These are phyloP conservation scores for Chrysoporthe cubensis DNA, from an alignment of 2,329 filamentous ascomycete species.

Conservation along the genomic window DNA sequence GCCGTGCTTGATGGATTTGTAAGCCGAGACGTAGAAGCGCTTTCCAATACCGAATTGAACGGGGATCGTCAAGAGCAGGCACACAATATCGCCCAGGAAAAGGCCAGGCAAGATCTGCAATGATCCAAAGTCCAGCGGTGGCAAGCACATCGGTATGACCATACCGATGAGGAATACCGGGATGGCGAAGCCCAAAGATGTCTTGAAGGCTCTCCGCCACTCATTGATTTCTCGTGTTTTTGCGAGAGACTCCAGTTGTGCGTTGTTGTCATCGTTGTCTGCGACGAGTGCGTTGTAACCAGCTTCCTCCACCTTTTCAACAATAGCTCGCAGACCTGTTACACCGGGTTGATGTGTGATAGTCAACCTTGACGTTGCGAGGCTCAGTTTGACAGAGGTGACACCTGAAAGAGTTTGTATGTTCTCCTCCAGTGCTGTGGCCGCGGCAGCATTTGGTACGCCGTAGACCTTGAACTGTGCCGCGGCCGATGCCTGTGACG, in stretches of 20 bases:
- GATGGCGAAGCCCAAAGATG: conserved; percentile 79
- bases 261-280: conserved; percentile 93
- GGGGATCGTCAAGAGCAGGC: conserved; percentile 82
- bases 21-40: conserved; percentile 93
- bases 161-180: conserved; percentile 94
- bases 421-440: conserved; percentile 70
- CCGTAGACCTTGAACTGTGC: conserved; percentile 87
- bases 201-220: conserved; percentile 81
- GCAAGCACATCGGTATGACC: conserved; percentile 86
- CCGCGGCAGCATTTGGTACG: conserved; percentile 70
- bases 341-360: conserved; percentile 73
- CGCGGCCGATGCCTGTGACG: conserved; percentile 57
- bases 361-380: conserved; percentile 73
- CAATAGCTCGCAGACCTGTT: conserved; percentile 79
- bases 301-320: conserved; percentile 78
- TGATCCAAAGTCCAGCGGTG: conserved; percentile 75
- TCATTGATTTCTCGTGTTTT: conserved; percentile 97
- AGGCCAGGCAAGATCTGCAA: conserved; percentile 72
- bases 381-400: conserved; percentile 71
- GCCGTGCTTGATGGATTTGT: conserved; percentile 85
- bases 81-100: conserved; percentile 86
- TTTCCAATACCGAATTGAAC: conserved; percentile 96
- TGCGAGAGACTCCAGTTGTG: conserved; percentile 90
- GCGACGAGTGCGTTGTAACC: conserved; percentile 89
- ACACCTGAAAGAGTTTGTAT: conserved; percentile 72